Percentiles rank a stretch among this genome's conserved stretches.
Conservation (phyloP, 176 grass and related monocot species). For the Miscanthus lutarioriparius region DNA sequence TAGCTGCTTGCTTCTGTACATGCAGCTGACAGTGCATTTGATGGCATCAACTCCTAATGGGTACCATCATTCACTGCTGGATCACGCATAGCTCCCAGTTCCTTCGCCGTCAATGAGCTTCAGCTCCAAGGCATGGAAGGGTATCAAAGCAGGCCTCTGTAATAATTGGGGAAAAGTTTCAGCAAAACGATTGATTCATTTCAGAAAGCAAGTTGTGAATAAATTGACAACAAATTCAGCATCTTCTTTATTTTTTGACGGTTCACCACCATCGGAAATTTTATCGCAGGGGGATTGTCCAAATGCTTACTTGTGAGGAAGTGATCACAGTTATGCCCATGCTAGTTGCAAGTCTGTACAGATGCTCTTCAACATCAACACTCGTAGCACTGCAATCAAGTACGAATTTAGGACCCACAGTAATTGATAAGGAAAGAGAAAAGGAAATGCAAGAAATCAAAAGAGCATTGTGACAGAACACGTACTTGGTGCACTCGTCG, state of each 20-base stretch:
- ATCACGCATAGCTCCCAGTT: slow-evolving; percentile 89
- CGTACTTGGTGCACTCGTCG: slow-evolving; percentile 94
- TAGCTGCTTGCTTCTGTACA: no score
- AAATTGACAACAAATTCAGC: no score
- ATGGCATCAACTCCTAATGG: no score
- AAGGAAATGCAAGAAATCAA: background rate
- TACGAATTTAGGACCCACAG: slow-evolving; percentile 9
- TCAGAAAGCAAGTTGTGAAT: background rate
- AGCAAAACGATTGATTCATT: background rate
- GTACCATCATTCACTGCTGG: slow-evolving; percentile 45
- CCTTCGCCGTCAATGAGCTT: slow-evolving; percentile 92
- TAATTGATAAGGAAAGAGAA: slow-evolving; percentile 10
- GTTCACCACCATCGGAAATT: background rate
- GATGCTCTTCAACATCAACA: slow-evolving; percentile 97
- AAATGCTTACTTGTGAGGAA: slow-evolving; percentile 71
- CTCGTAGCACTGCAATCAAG: slow-evolving; percentile 76
- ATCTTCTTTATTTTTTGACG: background rate
- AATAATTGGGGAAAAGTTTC: background rate
- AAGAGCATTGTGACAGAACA: background rate
- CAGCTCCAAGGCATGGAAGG: slow-evolving; percentile 90
- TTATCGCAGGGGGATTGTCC: background rate
- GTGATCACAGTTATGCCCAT: slow-evolving; percentile 98
- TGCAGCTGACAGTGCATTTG: no score
- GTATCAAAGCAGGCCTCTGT: slow-evolving; percentile 87
- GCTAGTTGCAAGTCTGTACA: slow-evolving; percentile 80